A percentile compares a stretch with the other conserved stretches of the same genome.
These are phyloP conservation scores for Hypoxylon trugodes DNA, from an alignment of 495 filamentous ascomycete species.

Conservation along the genomic window DNA sequence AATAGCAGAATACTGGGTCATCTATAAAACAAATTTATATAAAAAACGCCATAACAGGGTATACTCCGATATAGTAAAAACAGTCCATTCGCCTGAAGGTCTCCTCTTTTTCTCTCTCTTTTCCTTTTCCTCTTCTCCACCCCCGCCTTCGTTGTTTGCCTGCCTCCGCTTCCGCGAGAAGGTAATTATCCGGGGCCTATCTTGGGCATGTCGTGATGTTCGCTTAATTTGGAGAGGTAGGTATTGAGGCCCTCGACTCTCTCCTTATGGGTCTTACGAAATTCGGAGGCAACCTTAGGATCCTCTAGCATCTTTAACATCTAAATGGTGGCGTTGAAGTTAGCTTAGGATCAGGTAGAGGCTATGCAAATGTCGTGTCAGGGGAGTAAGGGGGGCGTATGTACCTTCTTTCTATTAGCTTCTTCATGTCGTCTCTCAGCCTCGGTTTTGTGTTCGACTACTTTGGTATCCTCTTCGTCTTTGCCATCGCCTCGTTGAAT, in stretches of 20 bases:
- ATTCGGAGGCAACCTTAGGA: slow-evolving; percentile 63
- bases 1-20: background rate
- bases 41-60: slow-evolving; percentile 15
- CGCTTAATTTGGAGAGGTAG: slow-evolving; percentile 87
- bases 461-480: slow-evolving; percentile 32
- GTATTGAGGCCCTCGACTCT: slow-evolving; percentile 95
- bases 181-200: slow-evolving; percentile 72
- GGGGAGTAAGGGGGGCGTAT: too few species aligned
- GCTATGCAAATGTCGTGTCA: too few species aligned
- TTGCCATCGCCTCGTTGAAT: slow-evolving; percentile 22
- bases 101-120: background rate
- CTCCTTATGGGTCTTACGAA: slow-evolving; percentile 95
- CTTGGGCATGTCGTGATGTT: slow-evolving; percentile 98
- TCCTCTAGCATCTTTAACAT: slow-evolving; percentile 70
- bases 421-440: slow-evolving; percentile 85
- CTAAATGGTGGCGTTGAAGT: slow-evolving; percentile 64
- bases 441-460: slow-evolving; percentile 74
- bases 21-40: background rate
- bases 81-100: background rate
- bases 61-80: background rate
- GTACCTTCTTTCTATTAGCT: slow-evolving; percentile 77
- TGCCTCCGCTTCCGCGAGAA: background rate
- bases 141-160: background rate
- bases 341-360: slow-evolving; percentile 1
- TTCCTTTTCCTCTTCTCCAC: background rate